A percentile compares a stretch with the other conserved stretches of the same genome.
phyloP scores from a whole-genome alignment of 208 protist species.

The Kentomonas sorsogonicus region DNA sequence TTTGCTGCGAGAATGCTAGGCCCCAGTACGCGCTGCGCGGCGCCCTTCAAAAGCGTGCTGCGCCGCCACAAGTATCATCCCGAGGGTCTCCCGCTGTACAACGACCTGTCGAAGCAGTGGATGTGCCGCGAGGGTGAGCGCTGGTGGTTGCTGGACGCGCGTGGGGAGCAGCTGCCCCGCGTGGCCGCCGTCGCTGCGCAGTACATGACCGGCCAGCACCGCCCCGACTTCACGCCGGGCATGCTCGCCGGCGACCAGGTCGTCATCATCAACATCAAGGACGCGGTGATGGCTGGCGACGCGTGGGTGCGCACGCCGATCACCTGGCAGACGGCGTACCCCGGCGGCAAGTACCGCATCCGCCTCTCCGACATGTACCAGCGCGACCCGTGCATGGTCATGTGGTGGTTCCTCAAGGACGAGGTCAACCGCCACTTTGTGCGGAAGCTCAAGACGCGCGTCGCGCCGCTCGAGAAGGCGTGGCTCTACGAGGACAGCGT shows the following conservation, averaged over 20 bases:
- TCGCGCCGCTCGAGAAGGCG: slow-evolving; percentile 87
- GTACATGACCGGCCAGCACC: slow-evolving; percentile 89
- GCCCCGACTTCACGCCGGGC: slow-evolving; percentile 85
- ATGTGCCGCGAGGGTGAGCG: slow-evolving; percentile 83
- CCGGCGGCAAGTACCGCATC: slow-evolving; percentile 87
- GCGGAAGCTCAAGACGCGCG: slow-evolving; percentile 85
- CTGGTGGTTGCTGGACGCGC: slow-evolving; percentile 88
- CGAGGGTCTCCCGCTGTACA: slow-evolving; percentile 84
- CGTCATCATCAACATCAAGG: slow-evolving; percentile 88
- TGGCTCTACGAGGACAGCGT: slow-evolving; percentile 88
- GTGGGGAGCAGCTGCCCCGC: slow-evolving; percentile 80
- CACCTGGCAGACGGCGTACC: slow-evolving; percentile 90
- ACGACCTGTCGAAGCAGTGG: slow-evolving; percentile 90
- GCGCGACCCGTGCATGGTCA: slow-evolving; percentile 90
- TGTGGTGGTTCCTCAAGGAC: slow-evolving; percentile 90
- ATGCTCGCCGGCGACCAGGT: slow-evolving; percentile 89
- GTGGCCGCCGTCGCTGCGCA: slow-evolving; percentile 75
- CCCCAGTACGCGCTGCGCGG: slow-evolving; percentile 17
- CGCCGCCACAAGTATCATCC: slow-evolving; percentile 86
- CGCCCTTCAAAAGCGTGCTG: slow-evolving; percentile 88
- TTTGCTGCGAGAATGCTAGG: slow-evolving; percentile 43
- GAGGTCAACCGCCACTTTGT: slow-evolving; percentile 89
- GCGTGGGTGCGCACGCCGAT: slow-evolving; percentile 87
- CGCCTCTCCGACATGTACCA: slow-evolving; percentile 90
- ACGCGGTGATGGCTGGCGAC: slow-evolving; percentile 88